Evolutionary conservation across 179 eudicot genomes (phyloP), one percentile per base, ranked within the genome.

Genomic region (Beta macrorhiza): DNA sequence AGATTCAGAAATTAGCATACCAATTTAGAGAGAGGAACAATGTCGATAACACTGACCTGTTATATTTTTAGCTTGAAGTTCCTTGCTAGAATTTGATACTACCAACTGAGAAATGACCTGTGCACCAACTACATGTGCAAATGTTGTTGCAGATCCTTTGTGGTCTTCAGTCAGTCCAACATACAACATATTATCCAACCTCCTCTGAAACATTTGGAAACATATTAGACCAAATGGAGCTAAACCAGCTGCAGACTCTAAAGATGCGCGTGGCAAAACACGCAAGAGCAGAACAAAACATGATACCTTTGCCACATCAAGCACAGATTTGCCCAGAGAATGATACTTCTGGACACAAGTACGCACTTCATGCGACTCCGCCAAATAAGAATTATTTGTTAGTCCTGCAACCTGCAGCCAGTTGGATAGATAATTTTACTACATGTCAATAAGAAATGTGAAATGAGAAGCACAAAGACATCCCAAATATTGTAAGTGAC

Each of bases 101-200:
- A 79, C 83, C 75, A 86, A 84, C 82, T 92, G 97, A 42, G 97
- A 96, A 75, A 97, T 90, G 76, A 90, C 93, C 84, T 94, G 98
- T 29, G 95, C 84, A 84, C 98, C 98, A 86, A 97, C 98, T 69
- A 97, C 88, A 58, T 94, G 87, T 79, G 94, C 97, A 86, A 97
- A 94, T 85, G 90, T 81, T 51, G 88, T 84, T 22, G 99, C 97
- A 75, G 99, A 97, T 86, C 90, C 97, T 83, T 83, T 89, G 83
- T 97, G 99, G 80, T 97, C 91, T 84, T 97, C 97, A 55, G 99
- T 97, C 45, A 97, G 88, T 83, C 99, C 99, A 85, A 97, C 92
- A 88, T 91, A 94, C 83, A 97, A 61, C 99, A 97, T 97, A 80
- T 91, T 84, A 74, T 94, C 97, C 91, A 97, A 85, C 85, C 98